Conservation (phyloP, 371 early-diverging fungal species). For the Mortierella sp. region DNA sequence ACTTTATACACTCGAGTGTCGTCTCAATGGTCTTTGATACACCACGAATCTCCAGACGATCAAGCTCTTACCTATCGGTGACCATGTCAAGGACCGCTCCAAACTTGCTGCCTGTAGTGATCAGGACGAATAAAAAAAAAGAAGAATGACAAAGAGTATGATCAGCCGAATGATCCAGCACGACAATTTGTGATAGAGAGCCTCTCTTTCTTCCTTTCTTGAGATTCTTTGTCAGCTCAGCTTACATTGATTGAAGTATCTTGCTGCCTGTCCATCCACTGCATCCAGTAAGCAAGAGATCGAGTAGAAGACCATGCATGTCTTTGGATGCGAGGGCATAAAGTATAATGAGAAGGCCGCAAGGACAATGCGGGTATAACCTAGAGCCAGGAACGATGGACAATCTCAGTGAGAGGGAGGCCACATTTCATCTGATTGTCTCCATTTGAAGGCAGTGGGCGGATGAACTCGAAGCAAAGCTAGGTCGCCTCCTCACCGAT, state of each 20-base stretch:
- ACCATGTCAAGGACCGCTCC: constrained; percentile 99
- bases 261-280: constrained; percentile 94
- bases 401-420: background rate
- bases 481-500: constrained; percentile 68
- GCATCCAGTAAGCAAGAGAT: constrained; percentile 94
- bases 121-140: background rate
- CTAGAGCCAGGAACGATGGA: constrained; percentile 52
- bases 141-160: background rate
- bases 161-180: background rate
- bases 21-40: too few species aligned
- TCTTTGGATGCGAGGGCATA: constrained; percentile 77
- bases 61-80: constrained; percentile 81
- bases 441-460: background rate
- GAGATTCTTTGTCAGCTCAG: background rate
- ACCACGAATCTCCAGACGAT: too few species aligned
- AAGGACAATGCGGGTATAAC: constrained; percentile 88
- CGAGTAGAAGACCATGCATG: constrained; percentile 81
- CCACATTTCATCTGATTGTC: background rate
- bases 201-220: background rate
- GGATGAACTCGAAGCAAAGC: background rate
- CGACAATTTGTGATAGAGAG: background rate
- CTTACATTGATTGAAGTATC: constrained; percentile 91
- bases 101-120: constrained; percentile 83
- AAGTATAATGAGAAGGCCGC: constrained; percentile 78
- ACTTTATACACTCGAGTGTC: too few species aligned